A percentile compares a stretch with the other conserved stretches of the same genome.
phyloP scores from a whole-genome alignment of 495 filamentous ascomycete genomes.

The Aspergillus baeticus region DNA sequence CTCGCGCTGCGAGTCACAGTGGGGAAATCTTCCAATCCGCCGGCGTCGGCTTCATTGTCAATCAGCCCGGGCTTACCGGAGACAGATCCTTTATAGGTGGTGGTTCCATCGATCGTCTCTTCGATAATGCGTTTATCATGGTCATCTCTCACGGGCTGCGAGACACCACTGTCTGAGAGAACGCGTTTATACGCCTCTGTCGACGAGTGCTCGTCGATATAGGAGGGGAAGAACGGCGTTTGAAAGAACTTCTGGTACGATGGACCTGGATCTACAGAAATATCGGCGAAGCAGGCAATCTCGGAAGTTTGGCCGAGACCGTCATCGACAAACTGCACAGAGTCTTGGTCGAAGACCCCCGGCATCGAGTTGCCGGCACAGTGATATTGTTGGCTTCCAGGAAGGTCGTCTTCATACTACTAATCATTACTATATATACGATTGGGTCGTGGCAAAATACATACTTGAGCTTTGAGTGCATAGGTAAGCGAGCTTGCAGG shows the following conservation, averaged over 20 bases:
- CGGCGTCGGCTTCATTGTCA: constrained; percentile 11
- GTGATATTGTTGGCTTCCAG: constrained; percentile 12
- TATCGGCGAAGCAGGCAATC: constrained; percentile 14
- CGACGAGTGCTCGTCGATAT: constrained; percentile 10
- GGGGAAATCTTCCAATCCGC: constrained; percentile 13
- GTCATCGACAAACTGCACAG: constrained; percentile 4
- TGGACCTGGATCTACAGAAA: constrained; percentile 10
- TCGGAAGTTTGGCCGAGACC: constrained; percentile 4
- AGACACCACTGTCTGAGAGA: constrained; percentile 9
- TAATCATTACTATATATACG: not conserved
- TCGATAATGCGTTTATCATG: constrained; percentile 12
- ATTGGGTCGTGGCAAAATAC: not conserved
- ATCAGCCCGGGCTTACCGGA: constrained; percentile 12
- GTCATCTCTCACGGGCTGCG: constrained; percentile 9
- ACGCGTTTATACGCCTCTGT: constrained; percentile 15
- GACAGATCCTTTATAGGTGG: constrained; percentile 5
- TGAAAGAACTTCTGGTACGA: constrained; percentile 15
- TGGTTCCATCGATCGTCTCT: constrained; percentile 8
- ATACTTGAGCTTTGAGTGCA: not conserved
- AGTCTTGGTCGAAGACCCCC: constrained; percentile 12
- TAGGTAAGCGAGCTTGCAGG: constrained; percentile 6
- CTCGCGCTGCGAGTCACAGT: not conserved
- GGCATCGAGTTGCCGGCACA: constrained; percentile 15
- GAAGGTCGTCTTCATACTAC: constrained; percentile 12
- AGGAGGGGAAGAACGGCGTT: constrained; percentile 13